phyloP scores from a whole-genome alignment of 495 filamentous ascomycete genomes.

The Hypoxylon lienhwacheense region DNA sequence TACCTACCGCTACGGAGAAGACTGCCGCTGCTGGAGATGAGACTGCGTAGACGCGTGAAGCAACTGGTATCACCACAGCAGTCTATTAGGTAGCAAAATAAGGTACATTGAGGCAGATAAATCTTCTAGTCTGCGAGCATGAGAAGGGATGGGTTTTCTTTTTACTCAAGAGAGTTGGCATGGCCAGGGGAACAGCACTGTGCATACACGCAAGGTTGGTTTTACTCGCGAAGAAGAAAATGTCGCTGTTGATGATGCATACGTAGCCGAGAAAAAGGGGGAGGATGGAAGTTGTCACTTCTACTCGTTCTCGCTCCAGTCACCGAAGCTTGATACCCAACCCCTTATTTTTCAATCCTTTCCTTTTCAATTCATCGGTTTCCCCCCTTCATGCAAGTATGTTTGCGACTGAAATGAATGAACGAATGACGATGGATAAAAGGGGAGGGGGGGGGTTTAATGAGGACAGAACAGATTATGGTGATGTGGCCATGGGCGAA shows the following conservation, averaged over 20 bases:
- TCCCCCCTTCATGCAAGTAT: too few relatives aligned
- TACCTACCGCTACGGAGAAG: too few relatives aligned
- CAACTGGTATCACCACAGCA: too few relatives aligned
- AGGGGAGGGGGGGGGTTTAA: neutral
- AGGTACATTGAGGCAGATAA: neutral
- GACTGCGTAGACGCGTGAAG: neutral
- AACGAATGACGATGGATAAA: conserved; percentile 10
- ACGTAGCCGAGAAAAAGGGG: too few relatives aligned
- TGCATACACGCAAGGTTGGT: conserved; percentile 19
- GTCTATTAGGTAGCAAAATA: too few relatives aligned
- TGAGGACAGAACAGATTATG: conserved; percentile 3
- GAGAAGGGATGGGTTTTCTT: neutral
- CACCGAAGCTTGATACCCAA: conserved; percentile 21
- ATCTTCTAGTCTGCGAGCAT: conserved; percentile 10
- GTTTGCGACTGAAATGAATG: conserved; percentile 4
- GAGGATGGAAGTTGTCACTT: conserved; percentile 19
- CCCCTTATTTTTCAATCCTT: conserved; percentile 7
- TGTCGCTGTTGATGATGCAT: conserved; percentile 22
- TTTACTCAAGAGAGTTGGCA: conserved; percentile 5
- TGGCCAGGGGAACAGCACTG: neutral
- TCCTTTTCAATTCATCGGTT: too few relatives aligned
- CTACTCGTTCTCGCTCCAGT: conserved; percentile 7
- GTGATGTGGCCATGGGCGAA: conserved; percentile 1
- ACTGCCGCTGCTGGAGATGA: neutral
- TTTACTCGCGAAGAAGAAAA: conserved; percentile 6